phyloP scores from a whole-genome alignment of 768 basidiomycete genomes.

The Suillus brevipes region DNA sequence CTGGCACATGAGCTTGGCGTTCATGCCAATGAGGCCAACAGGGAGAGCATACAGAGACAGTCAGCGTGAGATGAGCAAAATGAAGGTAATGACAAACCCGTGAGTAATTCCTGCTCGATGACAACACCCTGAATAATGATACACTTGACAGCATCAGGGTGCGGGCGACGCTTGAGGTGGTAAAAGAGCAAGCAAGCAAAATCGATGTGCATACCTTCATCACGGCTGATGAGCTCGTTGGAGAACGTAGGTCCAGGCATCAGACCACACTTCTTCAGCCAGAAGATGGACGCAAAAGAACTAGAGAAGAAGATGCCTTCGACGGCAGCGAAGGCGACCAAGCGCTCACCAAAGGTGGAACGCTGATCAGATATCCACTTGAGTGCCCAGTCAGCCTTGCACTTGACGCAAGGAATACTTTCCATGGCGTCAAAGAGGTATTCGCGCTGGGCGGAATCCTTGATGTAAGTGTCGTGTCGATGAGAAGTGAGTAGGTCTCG shows the following conservation, averaged over 20 bases:
- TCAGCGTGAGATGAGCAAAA: neutral
- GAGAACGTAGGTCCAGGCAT: constrained; percentile 97
- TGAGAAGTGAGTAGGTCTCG: constrained; percentile 93
- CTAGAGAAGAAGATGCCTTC: constrained; percentile 98
- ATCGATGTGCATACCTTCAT: constrained; percentile 96
- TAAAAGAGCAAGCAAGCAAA: constrained; percentile 90
- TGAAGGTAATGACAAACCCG: constrained; percentile 44
- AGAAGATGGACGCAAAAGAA: constrained; percentile 92
- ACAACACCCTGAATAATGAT: constrained; percentile 83
- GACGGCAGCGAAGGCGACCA: constrained; percentile 93
- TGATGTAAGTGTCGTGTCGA: constrained; percentile 95
- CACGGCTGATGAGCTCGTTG: constrained; percentile 93
- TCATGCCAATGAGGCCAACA: constrained; percentile 89
- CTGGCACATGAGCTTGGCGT: constrained; percentile 82
- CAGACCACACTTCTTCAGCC: constrained; percentile 96
- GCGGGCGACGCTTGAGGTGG: constrained; percentile 78
- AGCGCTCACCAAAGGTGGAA: constrained; percentile 84
- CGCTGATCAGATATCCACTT: constrained; percentile 84
- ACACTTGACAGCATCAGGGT: constrained; percentile 66
- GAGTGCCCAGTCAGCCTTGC: too few relatives aligned
- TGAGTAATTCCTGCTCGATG: constrained; percentile 86
- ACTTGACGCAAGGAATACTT: constrained; percentile 89
- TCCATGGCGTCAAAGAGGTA: constrained; percentile 92
- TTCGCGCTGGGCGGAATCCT: constrained; percentile 70
- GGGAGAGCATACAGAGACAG: constrained; percentile 74